Conservation (phyloP, 2,329 filamentous ascomycete species). For the Dactylonectria macrodidyma region DNA sequence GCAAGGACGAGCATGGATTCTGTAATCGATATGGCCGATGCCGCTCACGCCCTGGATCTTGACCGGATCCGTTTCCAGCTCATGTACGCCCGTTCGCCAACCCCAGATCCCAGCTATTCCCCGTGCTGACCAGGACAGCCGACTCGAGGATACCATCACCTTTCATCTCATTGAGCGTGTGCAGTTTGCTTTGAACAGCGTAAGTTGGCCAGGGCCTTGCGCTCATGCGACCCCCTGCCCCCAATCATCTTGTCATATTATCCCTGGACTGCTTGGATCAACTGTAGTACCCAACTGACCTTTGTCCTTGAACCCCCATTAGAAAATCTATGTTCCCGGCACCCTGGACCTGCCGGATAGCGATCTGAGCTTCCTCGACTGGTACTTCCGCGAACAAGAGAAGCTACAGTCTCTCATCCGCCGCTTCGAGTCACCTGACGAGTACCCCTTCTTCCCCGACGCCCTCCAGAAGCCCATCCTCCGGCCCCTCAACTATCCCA, state of each 20-base stretch:
- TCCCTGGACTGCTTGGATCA: constrained; percentile 15
- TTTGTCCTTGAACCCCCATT: constrained; percentile 4
- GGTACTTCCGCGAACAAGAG: constrained; percentile 92
- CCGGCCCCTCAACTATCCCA: constrained; percentile 89
- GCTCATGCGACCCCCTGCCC: constrained; percentile 36
- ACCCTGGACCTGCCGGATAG: constrained; percentile 84
- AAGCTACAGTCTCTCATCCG: constrained; percentile 92
- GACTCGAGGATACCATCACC: constrained; percentile 96
- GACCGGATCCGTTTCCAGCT: constrained; percentile 93
- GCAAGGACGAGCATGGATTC: constrained; percentile 78
- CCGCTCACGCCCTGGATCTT: constrained; percentile 88
- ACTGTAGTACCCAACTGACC: constrained; percentile 26
- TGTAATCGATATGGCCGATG: constrained; percentile 89
- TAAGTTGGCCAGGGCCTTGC: constrained; percentile 36
- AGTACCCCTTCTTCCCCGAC: constrained; percentile 96
- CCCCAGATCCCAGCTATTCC: constrained; percentile 25
- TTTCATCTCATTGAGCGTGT: constrained; percentile 97
- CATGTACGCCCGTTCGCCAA: constrained; percentile 72
- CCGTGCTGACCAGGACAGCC: constrained; percentile 69
- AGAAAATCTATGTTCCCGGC: constrained; percentile 86
- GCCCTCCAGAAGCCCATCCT: constrained; percentile 85
- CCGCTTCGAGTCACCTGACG: constrained; percentile 95
- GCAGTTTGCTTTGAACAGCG: constrained; percentile 91
- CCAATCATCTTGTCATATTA: constrained; percentile 1
- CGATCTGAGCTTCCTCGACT: constrained; percentile 89